Percentiles rank a stretch among this genome's conserved stretches.
Conservation (phyloP, 2,329 filamentous ascomycete species). For the Colletotrichum ledebouriae region DNA sequence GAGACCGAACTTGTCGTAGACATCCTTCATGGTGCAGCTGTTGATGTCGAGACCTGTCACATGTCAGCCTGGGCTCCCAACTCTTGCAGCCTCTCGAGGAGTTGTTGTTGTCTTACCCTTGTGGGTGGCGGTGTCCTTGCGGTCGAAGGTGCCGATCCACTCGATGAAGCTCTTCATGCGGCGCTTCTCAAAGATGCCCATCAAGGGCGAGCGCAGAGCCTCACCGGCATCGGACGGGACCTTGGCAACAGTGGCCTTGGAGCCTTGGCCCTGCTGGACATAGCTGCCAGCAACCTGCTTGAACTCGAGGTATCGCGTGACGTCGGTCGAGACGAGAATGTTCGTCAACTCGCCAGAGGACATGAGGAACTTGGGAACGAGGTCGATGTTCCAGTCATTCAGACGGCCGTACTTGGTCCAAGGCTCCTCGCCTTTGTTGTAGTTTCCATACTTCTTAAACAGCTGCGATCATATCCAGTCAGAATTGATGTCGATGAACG, state of each 20-base stretch:
- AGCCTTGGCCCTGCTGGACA: slow-evolving; percentile 87
- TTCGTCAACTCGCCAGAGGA: slow-evolving; percentile 98
- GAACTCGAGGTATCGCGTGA: slow-evolving; percentile 90
- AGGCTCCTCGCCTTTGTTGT: slow-evolving; percentile 82
- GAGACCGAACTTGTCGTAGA: slow-evolving; percentile 97
- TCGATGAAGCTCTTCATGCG: slow-evolving; percentile 97
- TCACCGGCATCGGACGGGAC: slow-evolving; percentile 94
- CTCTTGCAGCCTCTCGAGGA: not conserved
- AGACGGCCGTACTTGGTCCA: slow-evolving; percentile 98
- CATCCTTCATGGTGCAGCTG: slow-evolving; percentile 92
- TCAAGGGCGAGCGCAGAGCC: slow-evolving; percentile 90
- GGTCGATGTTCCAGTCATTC: slow-evolving; percentile 99
- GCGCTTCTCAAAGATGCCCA: slow-evolving; percentile 98
- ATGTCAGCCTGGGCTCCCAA: not conserved
- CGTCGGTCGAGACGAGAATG: slow-evolving; percentile 96
- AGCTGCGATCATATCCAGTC: slow-evolving; percentile 67
- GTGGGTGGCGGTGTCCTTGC: slow-evolving; percentile 86
- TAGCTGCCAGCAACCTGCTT: slow-evolving; percentile 96
- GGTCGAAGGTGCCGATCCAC: slow-evolving; percentile 90
- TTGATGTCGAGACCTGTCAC: slow-evolving; percentile 81
- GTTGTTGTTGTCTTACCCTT: slow-evolving; percentile 73
- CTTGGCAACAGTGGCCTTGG: slow-evolving; percentile 94
- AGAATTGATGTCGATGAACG: slow-evolving; percentile 32
- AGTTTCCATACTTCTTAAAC: slow-evolving; percentile 97
- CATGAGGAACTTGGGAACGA: slow-evolving; percentile 99